Conservation (phyloP, 2,329 filamentous ascomycete genomes). For the Mycocentrospora acerina region DNA sequence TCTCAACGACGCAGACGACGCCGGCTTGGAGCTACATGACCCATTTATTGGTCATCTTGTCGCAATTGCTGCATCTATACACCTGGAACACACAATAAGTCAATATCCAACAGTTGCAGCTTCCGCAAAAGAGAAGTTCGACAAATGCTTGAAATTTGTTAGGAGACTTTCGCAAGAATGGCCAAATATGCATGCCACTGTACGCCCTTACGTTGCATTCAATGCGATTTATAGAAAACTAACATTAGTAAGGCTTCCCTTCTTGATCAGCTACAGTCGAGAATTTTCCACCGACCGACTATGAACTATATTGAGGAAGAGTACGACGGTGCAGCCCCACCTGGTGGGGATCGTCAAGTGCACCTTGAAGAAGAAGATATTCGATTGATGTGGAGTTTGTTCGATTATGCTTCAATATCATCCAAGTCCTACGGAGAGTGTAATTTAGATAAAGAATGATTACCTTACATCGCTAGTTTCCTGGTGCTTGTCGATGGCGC, state of each 20-base stretch:
- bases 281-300: slow-evolving; percentile 4
- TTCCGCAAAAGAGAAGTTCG: slow-evolving; percentile 4
- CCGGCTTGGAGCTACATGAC: slow-evolving; percentile 4
- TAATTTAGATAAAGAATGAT: neutral
- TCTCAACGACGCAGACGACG: slow-evolving; percentile 6
- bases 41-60: slow-evolving; percentile 8
- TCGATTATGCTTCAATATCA: slow-evolving; percentile 6
- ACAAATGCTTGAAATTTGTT: slow-evolving; percentile 5
- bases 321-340: slow-evolving; percentile 8
- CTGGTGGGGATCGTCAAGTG: neutral
- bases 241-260: slow-evolving; percentile 1
- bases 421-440: slow-evolving; percentile 1
- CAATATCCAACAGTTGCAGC: slow-evolving; percentile 6
- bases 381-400: slow-evolving; percentile 7
- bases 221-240: neutral
- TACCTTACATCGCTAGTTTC: neutral
- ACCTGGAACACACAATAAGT: slow-evolving; percentile 7
- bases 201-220: neutral
- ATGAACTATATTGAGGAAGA: slow-evolving; percentile 8
- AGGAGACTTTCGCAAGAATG: slow-evolving; percentile 6
- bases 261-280: slow-evolving; percentile 4
- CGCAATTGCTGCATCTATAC: slow-evolving; percentile 9
- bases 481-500: neutral
- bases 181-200: slow-evolving; percentile 4
- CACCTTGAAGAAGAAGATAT: slow-evolving; percentile 6